Percentiles rank a stretch among this genome's conserved stretches.
Conservation (phyloP, 1,139 yeast species). For the Tardiomyces depauwii region DNA sequence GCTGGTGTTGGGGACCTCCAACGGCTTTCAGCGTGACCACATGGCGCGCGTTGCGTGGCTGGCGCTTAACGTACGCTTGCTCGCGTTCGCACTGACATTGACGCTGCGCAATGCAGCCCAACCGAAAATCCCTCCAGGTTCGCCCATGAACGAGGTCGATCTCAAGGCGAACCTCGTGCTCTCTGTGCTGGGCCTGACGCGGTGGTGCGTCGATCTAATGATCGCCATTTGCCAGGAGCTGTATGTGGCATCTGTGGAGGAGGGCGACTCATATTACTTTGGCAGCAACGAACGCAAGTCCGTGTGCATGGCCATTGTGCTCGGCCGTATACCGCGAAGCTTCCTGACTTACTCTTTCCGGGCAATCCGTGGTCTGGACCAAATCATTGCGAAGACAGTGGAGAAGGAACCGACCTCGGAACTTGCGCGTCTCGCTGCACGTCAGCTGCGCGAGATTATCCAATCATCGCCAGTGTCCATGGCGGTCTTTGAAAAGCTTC, state of each 20-base stretch:
- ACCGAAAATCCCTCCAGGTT: slow-evolving; percentile 1
- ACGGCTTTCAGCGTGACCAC: slow-evolving; percentile 35
- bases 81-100: slow-evolving; percentile 67
- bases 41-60: slow-evolving; percentile 57
- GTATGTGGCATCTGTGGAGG: slow-evolving; percentile 18
- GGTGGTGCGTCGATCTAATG: slow-evolving; percentile 69
- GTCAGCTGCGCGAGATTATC: slow-evolving; percentile 38
- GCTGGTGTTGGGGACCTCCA: slow-evolving; percentile 49
- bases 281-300: slow-evolving; percentile 9
- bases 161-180: slow-evolving; percentile 46
- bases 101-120: slow-evolving; percentile 31
- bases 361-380: slow-evolving; percentile 54
- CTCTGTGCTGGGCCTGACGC: slow-evolving; percentile 57
- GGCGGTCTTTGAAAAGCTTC: slow-evolving; percentile 48
- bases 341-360: slow-evolving; percentile 59
- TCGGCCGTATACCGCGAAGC: slow-evolving; percentile 62
- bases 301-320: slow-evolving; percentile 22
- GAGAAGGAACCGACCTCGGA: slow-evolving; percentile 3
- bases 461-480: slow-evolving; percentile 48
- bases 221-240: slow-evolving; percentile 60
- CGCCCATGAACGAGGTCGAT: slow-evolving; percentile 35
- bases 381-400: slow-evolving; percentile 25
- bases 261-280: slow-evolving; percentile 1
- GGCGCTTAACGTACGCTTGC: slow-evolving; percentile 54
- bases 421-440: slow-evolving; percentile 16